These are phyloP conservation scores for Metarhizium robertsii DNA, from an alignment of 2,329 filamentous ascomycete genomes.

Conservation along the genomic window DNA sequence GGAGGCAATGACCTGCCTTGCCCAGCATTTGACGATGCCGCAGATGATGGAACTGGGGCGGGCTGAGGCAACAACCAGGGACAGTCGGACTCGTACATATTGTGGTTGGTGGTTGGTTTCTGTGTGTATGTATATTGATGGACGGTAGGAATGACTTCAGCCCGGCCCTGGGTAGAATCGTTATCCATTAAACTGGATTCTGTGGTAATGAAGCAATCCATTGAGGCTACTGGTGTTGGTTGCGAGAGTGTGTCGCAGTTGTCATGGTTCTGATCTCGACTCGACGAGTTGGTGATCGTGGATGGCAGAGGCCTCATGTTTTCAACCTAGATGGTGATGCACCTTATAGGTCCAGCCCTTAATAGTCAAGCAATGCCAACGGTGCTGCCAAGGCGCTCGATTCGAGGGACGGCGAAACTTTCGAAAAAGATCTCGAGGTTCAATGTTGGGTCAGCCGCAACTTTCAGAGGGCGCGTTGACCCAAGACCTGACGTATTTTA, in stretches of 20 bases:
- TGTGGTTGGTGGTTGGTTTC: slow-evolving; percentile 12
- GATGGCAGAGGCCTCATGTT: slow-evolving; percentile 2
- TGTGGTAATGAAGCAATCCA: slow-evolving; percentile 26
- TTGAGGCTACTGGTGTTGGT: slow-evolving; percentile 12
- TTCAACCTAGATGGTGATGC: neutral
- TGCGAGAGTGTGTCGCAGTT: neutral
- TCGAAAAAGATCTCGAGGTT: neutral
- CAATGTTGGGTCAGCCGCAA: neutral
- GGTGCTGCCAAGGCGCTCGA: neutral
- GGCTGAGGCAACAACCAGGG: neutral
- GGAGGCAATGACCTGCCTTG: slow-evolving; percentile 15
- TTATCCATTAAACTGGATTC: slow-evolving; percentile 21
- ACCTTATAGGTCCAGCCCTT: neutral
- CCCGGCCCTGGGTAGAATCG: slow-evolving; percentile 7
- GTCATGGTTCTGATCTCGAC: slow-evolving; percentile 1
- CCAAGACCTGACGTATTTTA: neutral
- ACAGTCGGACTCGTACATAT: neutral
- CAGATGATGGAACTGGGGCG: slow-evolving; percentile 1
- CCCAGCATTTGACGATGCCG: slow-evolving; percentile 6
- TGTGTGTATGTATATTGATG: slow-evolving; percentile 11
- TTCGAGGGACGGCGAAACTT: neutral
- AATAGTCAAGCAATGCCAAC: neutral
- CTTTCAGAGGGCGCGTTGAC: neutral
- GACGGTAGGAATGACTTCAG: neutral
- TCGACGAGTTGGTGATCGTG: neutral